Base-by-base conservation (phyloP, 768 basidiomycete genomes). In the Mycena capillaripes region DNA sequence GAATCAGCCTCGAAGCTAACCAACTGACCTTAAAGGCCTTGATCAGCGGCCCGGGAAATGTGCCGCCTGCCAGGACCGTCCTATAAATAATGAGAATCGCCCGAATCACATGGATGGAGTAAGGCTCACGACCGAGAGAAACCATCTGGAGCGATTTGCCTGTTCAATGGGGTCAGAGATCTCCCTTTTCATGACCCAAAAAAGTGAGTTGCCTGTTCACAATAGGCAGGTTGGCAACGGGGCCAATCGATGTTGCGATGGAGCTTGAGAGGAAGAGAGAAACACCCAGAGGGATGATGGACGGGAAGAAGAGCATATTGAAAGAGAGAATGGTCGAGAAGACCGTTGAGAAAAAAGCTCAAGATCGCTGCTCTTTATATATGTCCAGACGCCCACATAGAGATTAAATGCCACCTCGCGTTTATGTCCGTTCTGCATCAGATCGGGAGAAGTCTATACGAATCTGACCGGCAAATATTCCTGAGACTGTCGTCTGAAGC, bases 91-190 rank as follows among this genome's bases (percentile, higher is more conserved):
- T 61, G 42, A 62, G 19, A 34, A 27, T 81, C 82, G 36, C 78
- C 23, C 14, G 11, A 27, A 36, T 48, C 21, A 25, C 9, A 6
- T 36, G 17, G 14, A 19, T 34, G 38, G 42, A 36, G 7, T 11
- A 17, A 25, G 62, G 80, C 86, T 61, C 32, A 85, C 85, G 83
- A 80, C 69, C 88, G 79, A 73, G 63, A 67, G 68, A 84, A 89
- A 25, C 89, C 89, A 78, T 90, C 89, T 0, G 90, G 89, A 17
- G 86, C 74, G 60, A 90, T 85, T 16, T 78, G 67, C 59, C 79
- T n/a, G n/a, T n/a, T n/a, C n/a, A n/a, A n/a, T n/a, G n/a, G n/a
- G n/a, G n/a, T n/a, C n/a, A n/a, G n/a, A n/a, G n/a, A n/a, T n/a
- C n/a, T n/a, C n/a, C n/a, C n/a, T n/a, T n/a, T n/a, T n/a, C n/a